phyloP scores from a whole-genome alignment of 1,284 basidiomycete species.

The Athelia psychrophila region DNA sequence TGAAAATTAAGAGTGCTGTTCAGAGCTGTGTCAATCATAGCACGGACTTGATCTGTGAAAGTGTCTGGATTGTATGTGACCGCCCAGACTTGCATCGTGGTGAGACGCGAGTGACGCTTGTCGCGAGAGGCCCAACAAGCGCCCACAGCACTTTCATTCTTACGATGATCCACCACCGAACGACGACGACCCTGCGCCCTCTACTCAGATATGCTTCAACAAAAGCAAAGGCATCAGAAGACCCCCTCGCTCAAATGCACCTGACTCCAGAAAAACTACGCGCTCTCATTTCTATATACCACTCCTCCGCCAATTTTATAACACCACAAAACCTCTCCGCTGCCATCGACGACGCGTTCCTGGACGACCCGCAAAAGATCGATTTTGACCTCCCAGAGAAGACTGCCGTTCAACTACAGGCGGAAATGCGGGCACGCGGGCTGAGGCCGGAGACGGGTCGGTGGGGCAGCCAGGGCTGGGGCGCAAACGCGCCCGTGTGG shows the following conservation, averaged over 20 bases:
- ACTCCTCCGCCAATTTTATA: conserved; percentile 63
- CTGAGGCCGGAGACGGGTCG: conserved; percentile 19
- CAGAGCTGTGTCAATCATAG: background rate
- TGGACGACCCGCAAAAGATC: conserved; percentile 28
- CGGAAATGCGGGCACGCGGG: conserved; percentile 11
- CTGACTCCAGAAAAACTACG: conserved; percentile 48
- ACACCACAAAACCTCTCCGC: conserved; percentile 62
- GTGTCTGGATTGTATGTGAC: conserved; percentile 45
- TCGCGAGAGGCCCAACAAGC: too few relatives aligned
- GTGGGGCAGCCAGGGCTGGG: conserved; percentile 6
- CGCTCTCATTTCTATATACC: conserved; percentile 70
- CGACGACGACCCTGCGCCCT: too few relatives aligned
- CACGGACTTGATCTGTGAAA: conserved; percentile 54
- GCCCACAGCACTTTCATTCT: too few relatives aligned
- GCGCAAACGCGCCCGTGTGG: conserved; percentile 26
- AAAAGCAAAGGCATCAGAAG: too few relatives aligned
- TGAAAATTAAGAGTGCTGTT: conserved; percentile 2
- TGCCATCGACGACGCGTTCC: conserved; percentile 64
- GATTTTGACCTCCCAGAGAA: conserved; percentile 40
- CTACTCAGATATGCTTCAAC: too few relatives aligned
- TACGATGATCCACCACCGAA: too few relatives aligned
- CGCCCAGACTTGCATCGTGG: conserved; percentile 54
- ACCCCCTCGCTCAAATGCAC: too few relatives aligned
- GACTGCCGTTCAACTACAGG: conserved; percentile 17
- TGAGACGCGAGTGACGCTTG: background rate